Evolutionary conservation across 139 green algal species (phyloP).

Genomic region (Coccomyxa sp.): DNA sequence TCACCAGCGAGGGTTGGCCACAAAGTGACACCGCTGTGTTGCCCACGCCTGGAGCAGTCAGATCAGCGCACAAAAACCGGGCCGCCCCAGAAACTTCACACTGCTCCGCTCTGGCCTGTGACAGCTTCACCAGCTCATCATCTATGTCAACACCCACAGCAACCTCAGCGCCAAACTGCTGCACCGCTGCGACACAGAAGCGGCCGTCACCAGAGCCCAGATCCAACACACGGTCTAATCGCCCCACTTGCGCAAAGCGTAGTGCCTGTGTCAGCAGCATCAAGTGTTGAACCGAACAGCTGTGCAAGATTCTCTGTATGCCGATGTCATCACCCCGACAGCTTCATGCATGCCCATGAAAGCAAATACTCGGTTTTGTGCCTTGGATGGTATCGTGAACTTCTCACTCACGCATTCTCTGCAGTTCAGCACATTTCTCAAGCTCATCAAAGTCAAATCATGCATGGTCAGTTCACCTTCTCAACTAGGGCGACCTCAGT

Average conservation of each 20-base stretch:
- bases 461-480: background rate
- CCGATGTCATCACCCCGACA: no score
- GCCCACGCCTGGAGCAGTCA: background rate
- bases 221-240: background rate
- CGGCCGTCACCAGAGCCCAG: background rate
- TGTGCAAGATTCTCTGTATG: no score
- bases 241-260: background rate
- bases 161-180: background rate
- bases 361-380: no score
- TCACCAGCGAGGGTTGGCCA: background rate
- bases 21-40: background rate
- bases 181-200: background rate
- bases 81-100: background rate
- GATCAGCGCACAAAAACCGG: background rate
- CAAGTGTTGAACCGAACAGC: no score
- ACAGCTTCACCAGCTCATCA: background rate
- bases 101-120: background rate
- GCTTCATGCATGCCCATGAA: no score
- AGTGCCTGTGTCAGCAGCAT: background rate
- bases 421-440: no score
- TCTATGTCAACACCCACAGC: background rate
- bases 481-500: background rate
- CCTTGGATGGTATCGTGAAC: no score
- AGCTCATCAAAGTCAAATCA: no score
- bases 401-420: no score